Evolutionary conservation across 768 basidiomycete genomes (phyloP).

Genomic region (Arthromyces matolae): DNA sequence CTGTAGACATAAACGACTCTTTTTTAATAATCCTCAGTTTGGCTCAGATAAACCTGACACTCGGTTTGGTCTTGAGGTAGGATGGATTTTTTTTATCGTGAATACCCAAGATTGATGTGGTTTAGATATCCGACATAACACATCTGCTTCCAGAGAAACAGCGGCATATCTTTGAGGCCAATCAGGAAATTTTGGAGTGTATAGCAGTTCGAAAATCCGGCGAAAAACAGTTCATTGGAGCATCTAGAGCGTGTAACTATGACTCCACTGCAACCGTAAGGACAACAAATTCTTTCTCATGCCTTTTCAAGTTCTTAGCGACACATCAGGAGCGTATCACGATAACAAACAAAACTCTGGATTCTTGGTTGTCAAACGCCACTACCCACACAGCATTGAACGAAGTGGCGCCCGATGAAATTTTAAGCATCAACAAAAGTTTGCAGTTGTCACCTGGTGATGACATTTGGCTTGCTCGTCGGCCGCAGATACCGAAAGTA

Average conservation of each 20-base stretch:
- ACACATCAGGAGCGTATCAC: conserved; percentile 43
- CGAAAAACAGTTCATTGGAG: conserved; percentile 39
- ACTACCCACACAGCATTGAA: conserved; percentile 16
- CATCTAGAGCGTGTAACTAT: conserved; percentile 32
- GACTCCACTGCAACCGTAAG: conserved; percentile 30
- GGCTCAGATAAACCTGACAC: conserved; percentile 96
- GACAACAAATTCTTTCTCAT: not conserved
- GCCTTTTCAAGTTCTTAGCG: conserved; percentile 13
- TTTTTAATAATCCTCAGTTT: conserved; percentile 65
- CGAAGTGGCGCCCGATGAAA: conserved; percentile 20
- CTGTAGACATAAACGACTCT: too few relatives aligned
- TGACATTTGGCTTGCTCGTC: conserved; percentile 55
- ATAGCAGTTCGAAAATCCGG: conserved; percentile 40
- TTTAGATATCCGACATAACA: conserved; percentile 44
- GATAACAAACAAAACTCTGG: conserved; percentile 42
- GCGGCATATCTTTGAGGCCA: conserved; percentile 24
- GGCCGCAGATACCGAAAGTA: conserved; percentile 52
- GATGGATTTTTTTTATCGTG: conserved; percentile 9
- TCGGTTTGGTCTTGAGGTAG: conserved; percentile 82
- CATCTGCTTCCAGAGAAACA: conserved; percentile 32
- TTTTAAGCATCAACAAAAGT: conserved; percentile 33
- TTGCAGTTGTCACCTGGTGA: conserved; percentile 47
- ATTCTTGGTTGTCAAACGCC: conserved; percentile 45
- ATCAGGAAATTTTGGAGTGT: conserved; percentile 40
- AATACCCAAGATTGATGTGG: conserved; percentile 16